A percentile compares a stretch with the other conserved stretches of the same genome.
phyloP scores from a whole-genome alignment of 805 yeast genomes.

The Candida insectalens region DNA sequence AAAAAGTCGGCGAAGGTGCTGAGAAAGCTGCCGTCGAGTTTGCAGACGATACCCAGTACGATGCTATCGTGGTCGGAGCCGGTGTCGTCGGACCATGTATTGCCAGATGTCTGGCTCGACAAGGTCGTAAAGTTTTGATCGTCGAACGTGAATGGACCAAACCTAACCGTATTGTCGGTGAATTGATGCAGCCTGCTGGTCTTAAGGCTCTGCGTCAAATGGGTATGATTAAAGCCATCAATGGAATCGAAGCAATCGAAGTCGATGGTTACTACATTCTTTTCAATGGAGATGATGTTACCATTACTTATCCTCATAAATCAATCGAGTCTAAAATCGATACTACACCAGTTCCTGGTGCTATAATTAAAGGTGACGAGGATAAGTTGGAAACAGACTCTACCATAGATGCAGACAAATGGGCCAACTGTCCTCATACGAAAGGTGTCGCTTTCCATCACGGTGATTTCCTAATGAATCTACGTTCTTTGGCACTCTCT shows the following conservation, averaged over 20 bases:
- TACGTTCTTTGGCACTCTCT: constrained; percentile 56
- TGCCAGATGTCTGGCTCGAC: constrained; percentile 83
- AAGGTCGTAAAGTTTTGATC: constrained; percentile 73
- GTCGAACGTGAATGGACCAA: constrained; percentile 84
- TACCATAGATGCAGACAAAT: constrained; percentile 38
- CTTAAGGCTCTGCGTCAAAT: constrained; percentile 69
- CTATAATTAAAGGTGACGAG: constrained; percentile 52
- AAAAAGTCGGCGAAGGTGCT: no score
- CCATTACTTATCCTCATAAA: constrained; percentile 66
- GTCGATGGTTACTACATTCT: constrained; percentile 77
- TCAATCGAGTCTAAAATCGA: constrained; percentile 33
- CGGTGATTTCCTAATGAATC: constrained; percentile 74
- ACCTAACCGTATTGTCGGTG: constrained; percentile 97
- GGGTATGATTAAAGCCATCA: constrained; percentile 72
- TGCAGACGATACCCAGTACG: constrained; percentile 32
- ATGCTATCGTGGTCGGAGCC: constrained; percentile 93
- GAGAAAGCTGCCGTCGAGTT: no score
- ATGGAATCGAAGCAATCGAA: constrained; percentile 66
- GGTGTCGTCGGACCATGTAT: constrained; percentile 94
- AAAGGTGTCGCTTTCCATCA: constrained; percentile 88
- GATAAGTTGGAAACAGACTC: constrained; percentile 37
- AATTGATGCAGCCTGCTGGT: constrained; percentile 96
- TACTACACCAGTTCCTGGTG: constrained; percentile 38
- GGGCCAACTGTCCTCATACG: constrained; percentile 48
- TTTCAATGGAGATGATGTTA: constrained; percentile 46